Evolutionary conservation across 768 basidiomycete species (phyloP).

Genomic region (Macrolepiota fuliginosa): DNA sequence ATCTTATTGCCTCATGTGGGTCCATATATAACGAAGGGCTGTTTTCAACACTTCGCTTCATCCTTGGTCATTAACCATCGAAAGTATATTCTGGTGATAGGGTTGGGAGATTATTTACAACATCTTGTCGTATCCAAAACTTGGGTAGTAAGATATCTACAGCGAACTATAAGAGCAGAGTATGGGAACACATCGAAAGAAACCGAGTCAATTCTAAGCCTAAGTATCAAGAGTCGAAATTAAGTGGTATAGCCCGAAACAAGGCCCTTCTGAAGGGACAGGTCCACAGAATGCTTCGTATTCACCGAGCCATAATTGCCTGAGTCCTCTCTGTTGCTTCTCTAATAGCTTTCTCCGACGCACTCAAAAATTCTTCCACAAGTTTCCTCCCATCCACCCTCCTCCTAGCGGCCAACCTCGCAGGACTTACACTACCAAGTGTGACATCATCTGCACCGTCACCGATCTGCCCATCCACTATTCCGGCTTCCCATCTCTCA

Average conservation of each 20-base stretch:
- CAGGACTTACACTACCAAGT: constrained; percentile 26
- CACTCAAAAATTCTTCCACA: constrained; percentile 75
- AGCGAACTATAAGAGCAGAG: neutral
- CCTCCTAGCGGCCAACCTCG: constrained; percentile 28
- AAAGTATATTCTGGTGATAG: neutral
- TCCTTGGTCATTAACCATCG: neutral
- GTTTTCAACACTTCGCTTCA: neutral
- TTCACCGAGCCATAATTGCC: constrained; percentile 77
- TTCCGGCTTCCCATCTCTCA: constrained; percentile 77
- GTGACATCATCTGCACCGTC: constrained; percentile 24
- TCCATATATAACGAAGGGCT: neutral
- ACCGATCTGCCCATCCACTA: constrained; percentile 33
- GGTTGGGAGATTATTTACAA: constrained; percentile 1
- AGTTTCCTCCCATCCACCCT: constrained; percentile 67
- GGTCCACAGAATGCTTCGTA: neutral
- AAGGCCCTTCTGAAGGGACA: neutral
- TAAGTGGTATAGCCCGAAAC: neutral
- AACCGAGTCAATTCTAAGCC: neutral
- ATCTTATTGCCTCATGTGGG: neutral
- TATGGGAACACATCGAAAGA: neutral
- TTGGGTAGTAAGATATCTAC: constrained; percentile 8
- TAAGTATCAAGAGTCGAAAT: neutral
- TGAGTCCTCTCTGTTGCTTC: constrained; percentile 77
- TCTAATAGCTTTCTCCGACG: constrained; percentile 68
- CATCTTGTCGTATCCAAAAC: constrained; percentile 3